Conservation (phyloP, 441 rosid species). For the Arabidopsis hybrid region DNA sequence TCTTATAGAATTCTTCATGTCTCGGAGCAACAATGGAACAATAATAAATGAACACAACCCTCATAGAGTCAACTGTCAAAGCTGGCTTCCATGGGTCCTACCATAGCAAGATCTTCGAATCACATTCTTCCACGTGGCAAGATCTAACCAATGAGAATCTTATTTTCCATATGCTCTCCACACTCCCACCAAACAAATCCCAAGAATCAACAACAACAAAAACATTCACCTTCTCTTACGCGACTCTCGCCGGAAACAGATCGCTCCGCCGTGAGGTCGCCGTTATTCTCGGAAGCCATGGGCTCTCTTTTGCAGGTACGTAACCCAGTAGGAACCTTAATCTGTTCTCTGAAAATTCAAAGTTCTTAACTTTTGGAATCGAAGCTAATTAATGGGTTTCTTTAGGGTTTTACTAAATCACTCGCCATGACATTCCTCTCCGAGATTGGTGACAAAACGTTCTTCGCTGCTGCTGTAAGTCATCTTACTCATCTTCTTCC, state of each 20-base stretch:
- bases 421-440: slow-evolving; percentile 91
- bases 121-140: slow-evolving; percentile 17
- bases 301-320: slow-evolving; percentile 69
- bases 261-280: slow-evolving; percentile 10
- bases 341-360: background rate
- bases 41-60: background rate
- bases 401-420: slow-evolving; percentile 87
- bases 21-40: background rate
- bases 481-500: slow-evolving; percentile 7
- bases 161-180: slow-evolving; percentile 26
- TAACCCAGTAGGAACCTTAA: background rate
- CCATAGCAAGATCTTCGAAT: background rate
- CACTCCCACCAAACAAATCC: slow-evolving; percentile 18
- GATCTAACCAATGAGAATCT: background rate
- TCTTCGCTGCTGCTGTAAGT: slow-evolving; percentile 92
- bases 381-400: slow-evolving; percentile 13
- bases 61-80: background rate
- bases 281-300: slow-evolving; percentile 44
- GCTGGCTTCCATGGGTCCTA: background rate
- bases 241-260: slow-evolving; percentile 21
- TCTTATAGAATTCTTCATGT: no score
- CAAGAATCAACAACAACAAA: background rate
- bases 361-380: background rate
- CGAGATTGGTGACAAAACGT: slow-evolving; percentile 96
- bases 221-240: slow-evolving; percentile 20